A percentile compares a stretch with the other conserved stretches of the same genome.
phyloP scores from a whole-genome alignment of 2,329 filamentous ascomycete species.

The Aureobasidium sp. region DNA sequence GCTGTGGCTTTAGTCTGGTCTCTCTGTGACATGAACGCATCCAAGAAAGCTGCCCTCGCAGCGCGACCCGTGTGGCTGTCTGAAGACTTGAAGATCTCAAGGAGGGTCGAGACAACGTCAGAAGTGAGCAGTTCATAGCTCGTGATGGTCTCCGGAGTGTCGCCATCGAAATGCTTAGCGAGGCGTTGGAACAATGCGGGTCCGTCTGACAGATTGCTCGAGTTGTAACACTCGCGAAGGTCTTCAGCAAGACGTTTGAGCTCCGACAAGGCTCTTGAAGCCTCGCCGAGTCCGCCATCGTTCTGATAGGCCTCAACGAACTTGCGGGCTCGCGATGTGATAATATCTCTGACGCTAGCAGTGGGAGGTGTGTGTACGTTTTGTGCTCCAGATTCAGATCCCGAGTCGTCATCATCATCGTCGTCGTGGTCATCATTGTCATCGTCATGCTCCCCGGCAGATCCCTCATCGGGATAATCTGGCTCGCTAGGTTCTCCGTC shows the following conservation, averaged over 20 bases:
- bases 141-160: conserved; percentile 86
- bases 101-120: conserved; percentile 73
- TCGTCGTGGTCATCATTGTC: conserved; percentile 51
- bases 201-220: conserved; percentile 34
- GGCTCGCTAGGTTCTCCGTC: conserved; percentile 22
- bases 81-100: conserved; percentile 71
- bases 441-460: conserved; percentile 43
- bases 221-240: conserved; percentile 59
- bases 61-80: conserved; percentile 45
- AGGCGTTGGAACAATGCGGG: conserved; percentile 63
- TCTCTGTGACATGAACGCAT: conserved; percentile 79
- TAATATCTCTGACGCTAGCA: conserved; percentile 55
- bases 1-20: conserved; percentile 54
- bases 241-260: conserved; percentile 63
- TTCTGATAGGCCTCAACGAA: conserved; percentile 80
- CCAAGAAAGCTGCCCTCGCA: conserved; percentile 75
- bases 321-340: conserved; percentile 66
- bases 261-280: conserved; percentile 62
- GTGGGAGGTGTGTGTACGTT: conserved; percentile 20
- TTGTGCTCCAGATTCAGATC: conserved; percentile 12
- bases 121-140: conserved; percentile 91
- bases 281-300: conserved; percentile 69
- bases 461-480: conserved; percentile 46
- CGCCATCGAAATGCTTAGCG: conserved; percentile 76
- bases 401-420: conserved; percentile 31